Percentiles rank a stretch among this genome's conserved stretches.
Conservation (phyloP, 768 basidiomycete genomes). For the Filobasidium wieringae region DNA sequence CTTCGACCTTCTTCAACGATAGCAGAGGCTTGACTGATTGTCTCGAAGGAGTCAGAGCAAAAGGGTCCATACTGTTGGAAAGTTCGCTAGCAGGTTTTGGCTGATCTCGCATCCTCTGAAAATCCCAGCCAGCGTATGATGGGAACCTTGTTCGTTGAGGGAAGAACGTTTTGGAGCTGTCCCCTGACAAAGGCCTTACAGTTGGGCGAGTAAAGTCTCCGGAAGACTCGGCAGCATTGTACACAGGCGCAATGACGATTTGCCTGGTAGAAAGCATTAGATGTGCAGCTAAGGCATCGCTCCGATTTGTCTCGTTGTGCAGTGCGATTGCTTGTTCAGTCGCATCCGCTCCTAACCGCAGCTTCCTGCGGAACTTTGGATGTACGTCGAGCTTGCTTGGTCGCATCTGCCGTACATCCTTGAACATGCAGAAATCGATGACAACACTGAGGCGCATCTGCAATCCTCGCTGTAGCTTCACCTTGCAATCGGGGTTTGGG, state of each 20-base stretch:
- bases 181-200: neutral
- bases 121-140: constrained; percentile 20
- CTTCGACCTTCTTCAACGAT: neutral
- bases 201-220: neutral
- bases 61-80: constrained; percentile 10
- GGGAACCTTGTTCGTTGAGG: neutral
- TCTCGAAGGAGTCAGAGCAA: neutral
- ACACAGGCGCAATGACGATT: constrained; percentile 32
- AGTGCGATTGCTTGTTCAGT: constrained; percentile 31
- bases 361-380: constrained; percentile 21
- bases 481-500: constrained; percentile 58
- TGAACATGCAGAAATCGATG: constrained; percentile 29
- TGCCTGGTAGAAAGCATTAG: neutral
- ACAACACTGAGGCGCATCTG: constrained; percentile 21
- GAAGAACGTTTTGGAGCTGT: neutral
- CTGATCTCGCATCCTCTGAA: constrained; percentile 14
- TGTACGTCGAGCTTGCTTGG: constrained; percentile 19
- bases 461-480: constrained; percentile 40
- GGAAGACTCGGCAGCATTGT: constrained; percentile 17
- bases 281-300: constrained; percentile 24
- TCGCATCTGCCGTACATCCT: constrained; percentile 20
- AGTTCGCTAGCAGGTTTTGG: neutral
- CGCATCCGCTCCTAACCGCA: constrained; percentile 32
- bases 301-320: constrained; percentile 9
- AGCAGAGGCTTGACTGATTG: constrained; percentile 6